Evolutionary conservation across 805 yeast genomes (phyloP).

Genomic region (Hanseniaspora guilliermondii): DNA sequence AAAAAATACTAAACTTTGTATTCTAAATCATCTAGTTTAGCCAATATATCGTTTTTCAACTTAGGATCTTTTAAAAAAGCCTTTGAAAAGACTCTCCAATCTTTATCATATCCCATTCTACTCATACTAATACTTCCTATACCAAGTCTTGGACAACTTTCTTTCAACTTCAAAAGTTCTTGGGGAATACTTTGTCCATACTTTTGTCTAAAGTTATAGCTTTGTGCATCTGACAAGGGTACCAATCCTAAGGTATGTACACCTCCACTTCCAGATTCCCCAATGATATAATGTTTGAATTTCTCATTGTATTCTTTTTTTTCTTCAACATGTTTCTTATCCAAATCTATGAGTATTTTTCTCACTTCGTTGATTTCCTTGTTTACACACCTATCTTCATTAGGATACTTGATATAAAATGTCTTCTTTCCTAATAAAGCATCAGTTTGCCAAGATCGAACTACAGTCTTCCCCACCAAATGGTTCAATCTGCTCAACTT

Average conservation of each 20-base stretch:
- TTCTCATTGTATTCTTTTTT: neutral
- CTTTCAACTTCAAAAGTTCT: neutral
- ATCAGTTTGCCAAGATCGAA: neutral
- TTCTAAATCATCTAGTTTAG: neutral
- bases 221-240: neutral
- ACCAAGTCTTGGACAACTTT: neutral
- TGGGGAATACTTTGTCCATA: neutral
- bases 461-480: neutral
- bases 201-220: neutral
- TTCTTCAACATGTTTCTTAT: neutral
- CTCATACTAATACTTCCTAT: conserved; percentile 6
- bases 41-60: neutral
- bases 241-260: neutral
- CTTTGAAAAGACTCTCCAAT: conserved; percentile 7
- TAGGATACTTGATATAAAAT: neutral
- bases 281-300: neutral
- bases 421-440: neutral
- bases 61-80: neutral
- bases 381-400: neutral
- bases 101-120: conserved; percentile 11
- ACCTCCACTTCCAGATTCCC: neutral
- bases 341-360: neutral
- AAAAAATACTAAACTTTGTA: neutral
- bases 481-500: neutral
- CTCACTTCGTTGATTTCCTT: neutral